phyloP scores from a whole-genome alignment of 306 rosid genomes.

The Pyrus communis region DNA sequence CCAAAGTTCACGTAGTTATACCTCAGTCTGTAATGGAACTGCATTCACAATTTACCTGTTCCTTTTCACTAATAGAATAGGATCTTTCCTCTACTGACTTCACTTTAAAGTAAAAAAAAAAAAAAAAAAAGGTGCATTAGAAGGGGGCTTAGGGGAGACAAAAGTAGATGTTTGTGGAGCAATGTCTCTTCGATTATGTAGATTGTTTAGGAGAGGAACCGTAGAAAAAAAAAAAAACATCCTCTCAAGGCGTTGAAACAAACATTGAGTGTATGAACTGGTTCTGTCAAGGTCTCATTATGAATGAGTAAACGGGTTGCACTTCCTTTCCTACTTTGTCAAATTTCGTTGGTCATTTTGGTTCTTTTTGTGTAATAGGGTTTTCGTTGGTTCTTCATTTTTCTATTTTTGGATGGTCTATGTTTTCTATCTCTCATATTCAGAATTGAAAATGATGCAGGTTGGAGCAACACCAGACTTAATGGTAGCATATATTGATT shows the following conservation, averaged over 20 bases:
- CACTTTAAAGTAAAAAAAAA: too few relatives aligned
- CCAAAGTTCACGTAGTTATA: background rate
- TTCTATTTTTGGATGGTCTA: background rate
- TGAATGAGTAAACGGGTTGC: background rate
- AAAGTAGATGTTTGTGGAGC: background rate
- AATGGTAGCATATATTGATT: slow-evolving; percentile 92
- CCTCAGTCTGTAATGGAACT: background rate
- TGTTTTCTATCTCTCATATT: slow-evolving; percentile 7
- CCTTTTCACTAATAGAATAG: too few relatives aligned
- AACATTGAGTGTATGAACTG: background rate
- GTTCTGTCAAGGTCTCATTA: background rate
- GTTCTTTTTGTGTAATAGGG: background rate
- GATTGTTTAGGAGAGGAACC: background rate
- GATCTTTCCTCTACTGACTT: too few relatives aligned
- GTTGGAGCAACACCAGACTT: slow-evolving; percentile 93
- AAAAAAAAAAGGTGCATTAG: too few relatives aligned
- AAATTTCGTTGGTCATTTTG: background rate
- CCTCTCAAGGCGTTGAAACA: background rate
- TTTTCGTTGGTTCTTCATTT: background rate
- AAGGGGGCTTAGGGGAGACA: background rate
- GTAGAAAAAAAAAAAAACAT: too few relatives aligned
- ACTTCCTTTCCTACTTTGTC: background rate
- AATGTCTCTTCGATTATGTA: background rate
- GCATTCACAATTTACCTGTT: background rate
- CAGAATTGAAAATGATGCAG: slow-evolving; percentile 44